Evolutionary conservation across 2,329 filamentous ascomycete species (phyloP), one percentile per base, ranked within the genome.

Genomic region (Ophiostoma sp.): DNA sequence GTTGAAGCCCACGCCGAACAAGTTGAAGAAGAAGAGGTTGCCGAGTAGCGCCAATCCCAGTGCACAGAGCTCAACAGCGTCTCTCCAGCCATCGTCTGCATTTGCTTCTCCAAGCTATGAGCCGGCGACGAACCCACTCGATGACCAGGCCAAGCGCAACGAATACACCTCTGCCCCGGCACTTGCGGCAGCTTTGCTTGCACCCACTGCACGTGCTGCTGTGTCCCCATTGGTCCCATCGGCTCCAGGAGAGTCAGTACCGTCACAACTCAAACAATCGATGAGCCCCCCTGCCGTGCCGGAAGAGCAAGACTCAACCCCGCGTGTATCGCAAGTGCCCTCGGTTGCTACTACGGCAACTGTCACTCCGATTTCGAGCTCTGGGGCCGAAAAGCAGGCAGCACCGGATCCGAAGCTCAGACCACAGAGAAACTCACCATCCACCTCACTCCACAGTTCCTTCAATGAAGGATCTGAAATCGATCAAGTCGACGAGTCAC

Each of bases 21-120:
- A 97, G 78, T 81, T 99, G 66, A 90, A 89, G 77, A 98, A 98
- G 82, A 97, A 92, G 78, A 84, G 88, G 71, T 81, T 90, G 68
- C 89, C 91, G 0, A 89, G 87, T 58, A 92, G 91, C 74, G 79
- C 90, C 36, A 93, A 92, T 73, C 89, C 89, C 27, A 97, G 94
- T 76, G 93, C 94, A 0, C 93, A 97, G 72, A 97, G 93, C 75
- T 98, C 95, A 16, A 90, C 86, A 6, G 86, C 90, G 16, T 97
- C 93, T 7, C 81, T 96, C 16, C 76, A 80, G 5, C 78, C 81
- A 8, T 78, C 82, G 52, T 82, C 81, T 12, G 77, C 79, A 60
- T 75, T 78, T 9, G 77, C 78, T 1, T 85, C 84, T 5, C 84
- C 85, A 2, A 77, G 74, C 45, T 70, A 76, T 36, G 84, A 86